Evolutionary conservation across 768 basidiomycete species (phyloP), one percentile per base, ranked within the genome.

Genomic region (Trametes cubensis): DNA sequence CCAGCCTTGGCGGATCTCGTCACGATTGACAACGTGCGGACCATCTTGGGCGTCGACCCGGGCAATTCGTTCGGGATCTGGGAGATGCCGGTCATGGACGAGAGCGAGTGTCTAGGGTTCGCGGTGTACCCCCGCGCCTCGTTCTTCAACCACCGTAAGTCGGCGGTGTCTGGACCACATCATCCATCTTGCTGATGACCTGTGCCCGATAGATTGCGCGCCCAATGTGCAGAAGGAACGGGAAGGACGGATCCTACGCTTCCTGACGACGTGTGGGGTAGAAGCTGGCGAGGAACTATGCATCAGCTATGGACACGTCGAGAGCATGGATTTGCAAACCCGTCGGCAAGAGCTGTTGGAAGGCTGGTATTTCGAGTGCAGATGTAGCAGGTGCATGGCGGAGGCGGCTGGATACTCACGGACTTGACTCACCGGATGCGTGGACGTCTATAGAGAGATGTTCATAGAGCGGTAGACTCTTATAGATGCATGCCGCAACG

Each of bases 61-160:
- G 86, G 87, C 21, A 89, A 89, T 63, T 80, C 84, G 8, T 89
- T 89, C 62, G 88, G 87, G 17, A 80, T 89, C 48, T 89, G 84
- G 84, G 85, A 88, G 62, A 69, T 61, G 46, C 81, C 70, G 74
- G 77, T 72, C 30, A 72, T 72, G 58, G 73, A 74, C 61, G 77
- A 76, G 20, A 81, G 74, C 46, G 71, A 72, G 84, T 87, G 86
- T 69, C 51, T 88, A 20, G 87, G 87, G 23, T 89, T 85, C 81
- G 84, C 80, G 5, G 76, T 87, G 63, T 88, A 85, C 72, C 71
- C 81, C 6, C 80, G 79, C 51, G 85, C 81, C 0, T 86, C 86
- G 20, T 87, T 84, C 72, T 89, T 88, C 69, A 89, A 89, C 65
- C 87, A 89, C 68, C 79, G 88, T 87, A 39, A 67, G 74, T 63